Base-by-base conservation (phyloP, 768 basidiomycete species). In the Coprinopsis cinerea region DNA sequence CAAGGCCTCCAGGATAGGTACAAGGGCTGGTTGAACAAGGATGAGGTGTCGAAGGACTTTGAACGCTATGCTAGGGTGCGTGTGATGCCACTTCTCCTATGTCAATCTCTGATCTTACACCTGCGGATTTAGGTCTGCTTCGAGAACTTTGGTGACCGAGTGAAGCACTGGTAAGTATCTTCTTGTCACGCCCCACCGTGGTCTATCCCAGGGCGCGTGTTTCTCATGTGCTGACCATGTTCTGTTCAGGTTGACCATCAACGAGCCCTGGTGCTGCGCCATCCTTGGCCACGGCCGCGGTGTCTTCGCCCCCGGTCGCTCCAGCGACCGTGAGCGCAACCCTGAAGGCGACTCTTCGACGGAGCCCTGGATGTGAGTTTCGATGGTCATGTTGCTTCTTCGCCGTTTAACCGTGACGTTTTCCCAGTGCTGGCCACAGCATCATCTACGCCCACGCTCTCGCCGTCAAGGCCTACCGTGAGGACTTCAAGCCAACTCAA, bases 191-290 rank as follows among this genome's bases (percentile, higher is more conserved):
- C 30, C 9, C 30, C 30, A 15, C 30, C 30, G 30, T 32, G 15
- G 15, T 32, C 30, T 32, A 32, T 32, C 30, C 7, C 30, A n/a
- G n/a, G n/a, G n/a, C n/a, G n/a, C n/a, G n/a, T n/a, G n/a, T n/a
- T n/a, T n/a, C n/a, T n/a, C n/a, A n/a, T n/a, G n/a, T n/a, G n/a
- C n/a, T n/a, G n/a, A n/a, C n/a, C n/a, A n/a, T n/a, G n/a, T n/a
- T n/a, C 36, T 32, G 32, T 48, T 26, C 54, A 82, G 81, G 82
- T 62, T 87, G 43, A 88, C 85, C 2, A 70, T 87, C 65, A 88
- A 88, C 62, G 85, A 90, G 67, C 84, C 84, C 0, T 85, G 81
- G 83, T 81, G 81, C 60, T 72, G 82, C 45, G 76, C 85, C 44
- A 71, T 85, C 56, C 67, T 83, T 42, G 85, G 86, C n/a, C 83